These are phyloP conservation scores for Corynascus novoguineensis DNA, from an alignment of 495 filamentous ascomycete species.

Conservation along the genomic window DNA sequence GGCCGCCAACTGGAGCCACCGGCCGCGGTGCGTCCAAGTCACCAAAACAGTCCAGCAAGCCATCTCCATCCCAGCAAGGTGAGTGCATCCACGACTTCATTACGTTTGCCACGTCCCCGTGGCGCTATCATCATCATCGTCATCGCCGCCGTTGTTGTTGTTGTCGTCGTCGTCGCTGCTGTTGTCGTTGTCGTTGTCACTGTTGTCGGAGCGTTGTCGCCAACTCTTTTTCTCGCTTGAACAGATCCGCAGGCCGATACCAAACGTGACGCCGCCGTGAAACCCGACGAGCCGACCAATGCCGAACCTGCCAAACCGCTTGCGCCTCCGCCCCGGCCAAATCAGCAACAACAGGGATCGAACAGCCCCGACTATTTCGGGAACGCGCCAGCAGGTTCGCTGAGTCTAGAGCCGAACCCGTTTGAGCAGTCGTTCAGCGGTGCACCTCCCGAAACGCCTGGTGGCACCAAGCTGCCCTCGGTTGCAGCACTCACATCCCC, in stretches of 20 bases:
- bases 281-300: conserved; percentile 31
- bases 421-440: conserved; percentile 88
- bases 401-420: conserved; percentile 83
- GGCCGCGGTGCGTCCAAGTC: conserved; percentile 35
- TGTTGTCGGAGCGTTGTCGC: conserved; percentile 17
- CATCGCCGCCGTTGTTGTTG: conserved; percentile 1
- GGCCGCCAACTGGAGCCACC: conserved; percentile 31
- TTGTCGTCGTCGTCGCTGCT: neutral
- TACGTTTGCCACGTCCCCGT: neutral
- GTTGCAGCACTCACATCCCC: conserved; percentile 91
- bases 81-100: conserved; percentile 17
- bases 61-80: conserved; percentile 34
- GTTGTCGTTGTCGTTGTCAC: conserved; percentile 5
- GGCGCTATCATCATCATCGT: neutral
- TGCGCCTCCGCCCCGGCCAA: conserved; percentile 74
- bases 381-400: conserved; percentile 50
- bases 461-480: conserved; percentile 82
- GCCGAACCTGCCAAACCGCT: conserved; percentile 52
- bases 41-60: conserved; percentile 32
- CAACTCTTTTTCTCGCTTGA: conserved; percentile 17
- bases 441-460: conserved; percentile 70
- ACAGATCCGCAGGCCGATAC: conserved; percentile 31
- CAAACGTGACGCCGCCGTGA: conserved; percentile 34
- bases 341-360: conserved; percentile 35
- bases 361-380: conserved; percentile 78